Percentiles rank a stretch among this genome's conserved stretches.
phyloP scores from a whole-genome alignment of 2,329 filamentous ascomycete genomes.

The Seiridium cupressi region DNA sequence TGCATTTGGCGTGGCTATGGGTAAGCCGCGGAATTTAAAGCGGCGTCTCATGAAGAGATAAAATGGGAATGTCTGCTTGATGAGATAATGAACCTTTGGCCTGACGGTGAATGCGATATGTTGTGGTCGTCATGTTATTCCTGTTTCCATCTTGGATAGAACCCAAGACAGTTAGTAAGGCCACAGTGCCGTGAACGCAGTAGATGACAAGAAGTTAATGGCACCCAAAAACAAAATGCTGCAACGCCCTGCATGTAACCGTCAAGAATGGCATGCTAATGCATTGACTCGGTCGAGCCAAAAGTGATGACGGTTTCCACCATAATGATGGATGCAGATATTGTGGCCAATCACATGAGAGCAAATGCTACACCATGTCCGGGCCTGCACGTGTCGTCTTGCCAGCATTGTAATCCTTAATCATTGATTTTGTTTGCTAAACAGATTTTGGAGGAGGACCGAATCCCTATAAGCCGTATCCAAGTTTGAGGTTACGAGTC shows the following conservation, averaged over 20 bases:
- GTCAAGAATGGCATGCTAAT: no score
- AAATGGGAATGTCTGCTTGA: constrained; percentile 34
- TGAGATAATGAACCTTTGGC: constrained; percentile 21
- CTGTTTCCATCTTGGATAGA: background rate
- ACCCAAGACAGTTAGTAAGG: no score
- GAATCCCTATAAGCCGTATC: no score
- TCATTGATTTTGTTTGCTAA: no score
- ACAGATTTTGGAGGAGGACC: no score
- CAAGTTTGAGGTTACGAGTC: no score
- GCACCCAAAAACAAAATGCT: no score
- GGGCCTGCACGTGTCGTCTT: background rate
- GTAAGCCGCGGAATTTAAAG: constrained; percentile 31
- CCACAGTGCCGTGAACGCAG: no score
- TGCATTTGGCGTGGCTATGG: constrained; percentile 46
- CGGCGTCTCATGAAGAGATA: constrained; percentile 28
- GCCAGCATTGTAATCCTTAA: background rate
- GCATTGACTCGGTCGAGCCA: no score
- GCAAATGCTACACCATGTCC: background rate
- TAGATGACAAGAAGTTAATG: no score
- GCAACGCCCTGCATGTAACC: no score
- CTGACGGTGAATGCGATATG: constrained; percentile 1
- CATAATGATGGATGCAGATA: background rate
- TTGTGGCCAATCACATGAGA: background rate
- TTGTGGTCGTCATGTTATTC: background rate
- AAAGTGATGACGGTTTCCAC: background rate